Base-by-base conservation (phyloP, 2,329 filamentous ascomycete species). In the Fusarium tanahbumbuense region DNA sequence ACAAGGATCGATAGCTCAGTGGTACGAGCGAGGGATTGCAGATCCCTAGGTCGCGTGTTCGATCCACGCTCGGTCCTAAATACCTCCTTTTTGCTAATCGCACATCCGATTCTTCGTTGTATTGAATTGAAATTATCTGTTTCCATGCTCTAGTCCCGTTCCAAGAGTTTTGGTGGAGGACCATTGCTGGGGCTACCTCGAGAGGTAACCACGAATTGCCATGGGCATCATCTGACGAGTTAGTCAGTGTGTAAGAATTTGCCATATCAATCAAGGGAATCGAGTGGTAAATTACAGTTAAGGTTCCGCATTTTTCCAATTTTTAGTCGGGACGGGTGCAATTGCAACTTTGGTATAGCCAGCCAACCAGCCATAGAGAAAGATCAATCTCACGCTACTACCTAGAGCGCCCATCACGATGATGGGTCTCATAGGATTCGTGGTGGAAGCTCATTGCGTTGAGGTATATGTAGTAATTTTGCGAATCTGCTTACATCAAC, bases 1-100 rank as follows among this genome's bases (percentile, higher is more conserved):
- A n/a, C 18, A 54, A 54, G 50, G 50, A 54, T 54, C 50, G 50
- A 54, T 54, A 54, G 50, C 50, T 54, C 50, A 54, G 50, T 54
- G 50, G 50, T 53, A 53, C 50, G 50, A 53, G 50, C 50, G 50
- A 53, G 50, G 50, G 50, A 53, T 53, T 53, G 48, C 48, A 52
- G 48, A 52, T 52, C 48, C 48, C 48, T 52, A 52, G 48, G 48
- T 52, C 48, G 48, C 48, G 48, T 52, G 48, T 52, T 52, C 48
- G 48, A 52, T 52, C 48, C 48, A 52, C 48, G 48, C 48, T 52
- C 48, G 48, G 48, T 52, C 48, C 48, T 52, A 13, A 52, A 7
- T 9, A 20, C 4, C 8, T 20, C 40, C 32, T 52, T 52, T 52
- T 52, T 52, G 28, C 12, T 1, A 13, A 28, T 28, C 11, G 11